These are phyloP conservation scores for Avena atlantica DNA, from an alignment of 176 grass and related monocot species.

Conservation along the genomic window DNA sequence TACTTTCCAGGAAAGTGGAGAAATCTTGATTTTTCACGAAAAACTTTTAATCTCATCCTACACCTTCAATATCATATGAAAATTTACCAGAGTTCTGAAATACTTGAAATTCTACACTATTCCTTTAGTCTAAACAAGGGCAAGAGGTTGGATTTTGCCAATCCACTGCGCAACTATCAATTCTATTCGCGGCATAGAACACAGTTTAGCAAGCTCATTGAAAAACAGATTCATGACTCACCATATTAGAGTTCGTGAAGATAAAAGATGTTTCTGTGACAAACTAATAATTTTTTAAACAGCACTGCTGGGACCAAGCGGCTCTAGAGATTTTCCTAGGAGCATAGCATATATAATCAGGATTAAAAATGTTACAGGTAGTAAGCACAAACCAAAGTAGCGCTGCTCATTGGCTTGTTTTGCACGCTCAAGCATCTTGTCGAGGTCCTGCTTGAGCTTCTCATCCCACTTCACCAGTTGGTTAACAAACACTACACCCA, in stretches of 20 bases:
- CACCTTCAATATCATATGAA: neutral
- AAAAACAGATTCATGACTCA: neutral
- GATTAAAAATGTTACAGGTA: neutral
- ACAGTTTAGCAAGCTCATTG: constrained; percentile 5
- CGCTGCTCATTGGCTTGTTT: constrained; percentile 88
- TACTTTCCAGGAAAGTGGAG: neutral
- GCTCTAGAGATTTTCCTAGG: neutral
- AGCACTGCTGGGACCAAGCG: neutral
- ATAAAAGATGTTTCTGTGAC: neutral
- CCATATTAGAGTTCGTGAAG: neutral
- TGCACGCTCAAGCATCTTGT: constrained; percentile 95
- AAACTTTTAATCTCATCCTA: neutral
- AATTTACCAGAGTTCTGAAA: neutral
- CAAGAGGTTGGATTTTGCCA: neutral
- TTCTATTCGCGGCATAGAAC: neutral
- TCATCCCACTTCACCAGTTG: constrained; percentile 93
- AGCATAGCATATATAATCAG: constrained; percentile 9
- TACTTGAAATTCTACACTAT: neutral
- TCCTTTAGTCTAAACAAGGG: neutral
- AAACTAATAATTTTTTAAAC: constrained; percentile 1
- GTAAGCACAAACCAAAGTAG: constrained; percentile 69
- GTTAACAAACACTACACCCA: constrained; percentile 79
- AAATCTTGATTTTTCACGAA: neutral
- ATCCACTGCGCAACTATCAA: neutral
- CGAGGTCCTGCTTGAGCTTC: constrained; percentile 86